Conservation (phyloP, 2,329 filamentous ascomycete genomes). For the Epichloe scottii region DNA sequence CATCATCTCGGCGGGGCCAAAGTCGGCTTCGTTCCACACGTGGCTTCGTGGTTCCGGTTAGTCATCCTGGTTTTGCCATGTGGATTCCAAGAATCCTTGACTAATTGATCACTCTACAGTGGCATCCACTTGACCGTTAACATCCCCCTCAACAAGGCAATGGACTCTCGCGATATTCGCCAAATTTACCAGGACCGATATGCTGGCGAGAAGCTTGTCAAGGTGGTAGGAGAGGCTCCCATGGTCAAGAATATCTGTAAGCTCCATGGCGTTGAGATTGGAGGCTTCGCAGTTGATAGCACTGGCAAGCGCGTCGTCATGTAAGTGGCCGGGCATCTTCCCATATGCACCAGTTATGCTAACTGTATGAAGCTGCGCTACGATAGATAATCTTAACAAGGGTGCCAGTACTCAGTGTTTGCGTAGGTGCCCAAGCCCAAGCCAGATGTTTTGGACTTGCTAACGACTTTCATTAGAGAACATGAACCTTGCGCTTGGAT, state of each 20-base stretch:
- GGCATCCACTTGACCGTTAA: slow-evolving; percentile 88
- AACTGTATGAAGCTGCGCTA: slow-evolving; percentile 39
- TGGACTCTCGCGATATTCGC: slow-evolving; percentile 84
- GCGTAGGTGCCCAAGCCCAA: slow-evolving; percentile 45
- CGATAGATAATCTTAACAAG: slow-evolving; percentile 89
- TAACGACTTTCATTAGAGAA: slow-evolving; percentile 58
- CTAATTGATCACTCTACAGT: slow-evolving; percentile 27
- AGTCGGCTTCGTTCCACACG: slow-evolving; percentile 84
- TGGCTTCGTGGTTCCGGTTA: slow-evolving; percentile 72
- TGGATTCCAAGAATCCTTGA: not conserved
- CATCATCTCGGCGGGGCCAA: slow-evolving; percentile 53
- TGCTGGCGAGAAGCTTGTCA: slow-evolving; percentile 89
- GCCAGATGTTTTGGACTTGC: slow-evolving; percentile 23
- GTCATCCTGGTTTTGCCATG: not conserved
- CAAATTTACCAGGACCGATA: slow-evolving; percentile 95
- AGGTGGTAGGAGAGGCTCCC: slow-evolving; percentile 79
- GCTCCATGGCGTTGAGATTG: slow-evolving; percentile 85
- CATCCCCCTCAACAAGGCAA: slow-evolving; percentile 72
- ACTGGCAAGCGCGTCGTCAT: slow-evolving; percentile 87
- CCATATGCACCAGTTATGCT: not conserved
- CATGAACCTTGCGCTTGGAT: slow-evolving; percentile 86
- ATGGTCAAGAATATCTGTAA: slow-evolving; percentile 73
- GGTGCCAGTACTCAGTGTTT: slow-evolving; percentile 86
- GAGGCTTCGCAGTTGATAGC: slow-evolving; percentile 86
- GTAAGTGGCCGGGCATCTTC: slow-evolving; percentile 25